Evolutionary conservation across 1,284 basidiomycete genomes (phyloP).

Genomic region (Ceratobasidium theobromae): DNA sequence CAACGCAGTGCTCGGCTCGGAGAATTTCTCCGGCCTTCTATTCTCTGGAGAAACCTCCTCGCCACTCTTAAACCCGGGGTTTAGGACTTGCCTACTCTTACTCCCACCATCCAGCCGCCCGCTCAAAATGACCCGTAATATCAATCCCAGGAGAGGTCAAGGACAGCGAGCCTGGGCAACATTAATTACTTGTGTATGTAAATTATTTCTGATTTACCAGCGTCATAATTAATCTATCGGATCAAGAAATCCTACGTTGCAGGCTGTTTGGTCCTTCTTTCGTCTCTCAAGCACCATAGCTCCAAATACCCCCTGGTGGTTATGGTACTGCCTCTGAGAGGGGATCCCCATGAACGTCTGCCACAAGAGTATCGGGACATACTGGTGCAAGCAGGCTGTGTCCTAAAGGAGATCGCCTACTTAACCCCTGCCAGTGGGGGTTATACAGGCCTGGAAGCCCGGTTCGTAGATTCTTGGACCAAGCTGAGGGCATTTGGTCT

Average conservation of each 20-base stretch:
- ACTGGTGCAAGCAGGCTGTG: slow-evolving; percentile 56
- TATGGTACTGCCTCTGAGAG: slow-evolving; percentile 69
- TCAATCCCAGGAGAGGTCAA: background rate
- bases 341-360: slow-evolving; percentile 37
- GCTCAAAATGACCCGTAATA: background rate
- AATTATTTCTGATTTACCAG: slow-evolving; percentile 45
- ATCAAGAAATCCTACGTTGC: slow-evolving; percentile 59
- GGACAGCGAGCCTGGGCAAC: background rate
- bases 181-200: background rate
- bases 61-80: no score
- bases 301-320: slow-evolving; percentile 80
- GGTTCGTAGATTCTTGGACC: slow-evolving; percentile 88
- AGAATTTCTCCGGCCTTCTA: no score
- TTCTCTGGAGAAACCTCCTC: no score
- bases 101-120: background rate
- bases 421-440: slow-evolving; percentile 56
- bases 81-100: no score
- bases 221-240: slow-evolving; percentile 56
- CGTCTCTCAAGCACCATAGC: slow-evolving; percentile 62
- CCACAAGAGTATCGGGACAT: slow-evolving; percentile 53
- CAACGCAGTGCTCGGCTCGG: no score
- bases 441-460: slow-evolving; percentile 56
- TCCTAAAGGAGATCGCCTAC: slow-evolving; percentile 58
- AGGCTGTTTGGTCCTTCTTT: slow-evolving; percentile 70
- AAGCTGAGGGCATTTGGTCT: slow-evolving; percentile 83